These are phyloP conservation scores for Sporisorium sorghi DNA, from an alignment of 1,284 basidiomycete species.

Conservation along the genomic window DNA sequence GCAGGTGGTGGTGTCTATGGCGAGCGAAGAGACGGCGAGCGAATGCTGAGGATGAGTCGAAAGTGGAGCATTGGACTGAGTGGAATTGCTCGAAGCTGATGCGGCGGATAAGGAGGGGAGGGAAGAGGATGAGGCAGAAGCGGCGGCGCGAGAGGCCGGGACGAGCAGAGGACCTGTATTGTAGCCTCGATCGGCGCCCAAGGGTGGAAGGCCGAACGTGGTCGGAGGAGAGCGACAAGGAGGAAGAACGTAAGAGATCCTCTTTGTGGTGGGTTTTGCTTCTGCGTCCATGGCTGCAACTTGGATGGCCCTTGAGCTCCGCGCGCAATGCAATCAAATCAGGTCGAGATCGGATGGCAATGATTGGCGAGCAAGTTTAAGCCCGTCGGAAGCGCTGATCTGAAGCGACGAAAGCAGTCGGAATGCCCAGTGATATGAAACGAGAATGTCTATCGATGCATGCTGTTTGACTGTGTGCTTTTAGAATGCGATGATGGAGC, in stretches of 20 bases:
- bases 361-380: neutral
- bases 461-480: neutral
- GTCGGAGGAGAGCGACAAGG: constrained; percentile 37
- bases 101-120: constrained; percentile 10
- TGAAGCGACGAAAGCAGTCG: constrained; percentile 1
- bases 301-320: constrained; percentile 29
- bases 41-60: constrained; percentile 56
- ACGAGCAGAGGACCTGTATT: constrained; percentile 40
- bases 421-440: neutral
- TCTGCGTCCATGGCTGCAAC: constrained; percentile 27
- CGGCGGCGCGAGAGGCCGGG: constrained; percentile 4
- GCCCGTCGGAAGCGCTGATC: neutral
- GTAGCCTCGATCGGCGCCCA: constrained; percentile 37
- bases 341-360: neutral
- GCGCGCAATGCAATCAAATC: neutral
- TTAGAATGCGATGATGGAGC: neutral
- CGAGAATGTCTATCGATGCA: neutral
- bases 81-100: constrained; percentile 14
- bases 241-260: constrained; percentile 58
- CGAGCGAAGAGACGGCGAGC: constrained; percentile 64
- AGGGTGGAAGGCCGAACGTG: constrained; percentile 49
- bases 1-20: constrained; percentile 58
- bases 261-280: constrained; percentile 37
- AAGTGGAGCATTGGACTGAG: constrained; percentile 23
- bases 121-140: constrained; percentile 21